Base-by-base conservation (phyloP, 495 filamentous ascomycete species). In the Penicillium silybi region DNA sequence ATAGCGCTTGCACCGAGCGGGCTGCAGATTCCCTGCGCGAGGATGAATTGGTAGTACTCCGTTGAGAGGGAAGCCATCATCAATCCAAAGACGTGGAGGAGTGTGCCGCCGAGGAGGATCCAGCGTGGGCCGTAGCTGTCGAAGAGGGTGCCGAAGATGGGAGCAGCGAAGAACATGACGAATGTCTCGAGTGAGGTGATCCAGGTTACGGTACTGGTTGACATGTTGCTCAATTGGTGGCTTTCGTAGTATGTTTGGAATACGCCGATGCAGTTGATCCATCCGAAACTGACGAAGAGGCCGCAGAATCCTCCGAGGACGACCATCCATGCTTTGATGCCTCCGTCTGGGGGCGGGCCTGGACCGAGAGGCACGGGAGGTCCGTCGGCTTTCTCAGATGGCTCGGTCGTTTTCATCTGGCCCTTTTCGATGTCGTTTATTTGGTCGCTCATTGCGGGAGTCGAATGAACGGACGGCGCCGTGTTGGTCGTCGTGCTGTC, bases 51-150 rank as follows among this genome's bases (percentile, higher is more conserved):
- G 41, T 75, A 77, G 58, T 77, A 77, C 45, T 72, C 54, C 1
- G 56, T 61, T 0, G 66, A 69, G 22, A 78, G 60, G 6, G 66
- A 70, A 22, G 64, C 57, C 73, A 74, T 86, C 85, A 89, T 89
- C 7, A 90, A 63, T 6, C 85, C 86, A 52, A 89, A 84, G 46
- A 85, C 70, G 54, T 89, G 84, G 29, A 85, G 56, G 29, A 86
- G 64, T 6, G 80, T 80, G 6, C 87, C 88, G 1, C 70, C 63
- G 0, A 84, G 52, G 15, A 93, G 67, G 19, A 90, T 72, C 58
- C 73, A 86, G 37, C 78, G 74, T 6, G 89, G 86, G 3, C 88
- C 88, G 48, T 88, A 84, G 52, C 79, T 84, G 60, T 96, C 90
- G 58, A 85, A 91, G 15, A 90, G 53, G 27, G 83, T 57, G 35